A percentile compares a stretch with the other conserved stretches of the same genome.
Evolutionary conservation across 2,329 filamentous ascomycete species (phyloP).

Genomic region (Colletotrichum godetiae): DNA sequence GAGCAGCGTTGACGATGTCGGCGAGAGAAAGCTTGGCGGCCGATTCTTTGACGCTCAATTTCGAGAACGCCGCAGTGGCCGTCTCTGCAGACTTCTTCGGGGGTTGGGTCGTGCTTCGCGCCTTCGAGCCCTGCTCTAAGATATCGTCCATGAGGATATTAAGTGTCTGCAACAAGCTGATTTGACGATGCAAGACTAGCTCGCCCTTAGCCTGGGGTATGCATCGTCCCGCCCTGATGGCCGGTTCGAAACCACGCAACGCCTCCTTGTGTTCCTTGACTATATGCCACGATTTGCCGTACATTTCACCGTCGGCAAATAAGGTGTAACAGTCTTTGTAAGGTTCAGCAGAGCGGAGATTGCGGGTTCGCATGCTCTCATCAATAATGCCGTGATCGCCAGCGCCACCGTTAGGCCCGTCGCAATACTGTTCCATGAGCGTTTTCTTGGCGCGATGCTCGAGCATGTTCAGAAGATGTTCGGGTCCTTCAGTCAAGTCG

Average conservation of each 20-base stretch:
- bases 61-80: slow-evolving; percentile 44
- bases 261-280: no score
- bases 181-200: slow-evolving; percentile 54
- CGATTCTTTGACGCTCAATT: slow-evolving; percentile 43
- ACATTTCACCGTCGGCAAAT: slow-evolving; percentile 43
- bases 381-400: slow-evolving; percentile 51
- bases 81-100: slow-evolving; percentile 45
- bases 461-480: slow-evolving; percentile 51
- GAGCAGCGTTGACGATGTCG: slow-evolving; percentile 44
- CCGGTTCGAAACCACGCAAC: slow-evolving; percentile 37
- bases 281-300: no score
- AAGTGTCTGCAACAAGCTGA: slow-evolving; percentile 48
- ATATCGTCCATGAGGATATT: slow-evolving; percentile 56
- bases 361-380: slow-evolving; percentile 46
- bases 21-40: slow-evolving; percentile 44
- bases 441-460: slow-evolving; percentile 49
- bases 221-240: slow-evolving; percentile 39
- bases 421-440: slow-evolving; percentile 47
- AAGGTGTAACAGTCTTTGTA: slow-evolving; percentile 48
- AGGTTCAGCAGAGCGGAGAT: slow-evolving; percentile 43
- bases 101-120: slow-evolving; percentile 37
- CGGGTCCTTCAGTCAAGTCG: slow-evolving; percentile 50
- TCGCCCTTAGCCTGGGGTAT: slow-evolving; percentile 45
- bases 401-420: slow-evolving; percentile 42
- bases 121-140: slow-evolving; percentile 49